Conservation (phyloP, 805 yeast species). For the Candida oleophila region DNA sequence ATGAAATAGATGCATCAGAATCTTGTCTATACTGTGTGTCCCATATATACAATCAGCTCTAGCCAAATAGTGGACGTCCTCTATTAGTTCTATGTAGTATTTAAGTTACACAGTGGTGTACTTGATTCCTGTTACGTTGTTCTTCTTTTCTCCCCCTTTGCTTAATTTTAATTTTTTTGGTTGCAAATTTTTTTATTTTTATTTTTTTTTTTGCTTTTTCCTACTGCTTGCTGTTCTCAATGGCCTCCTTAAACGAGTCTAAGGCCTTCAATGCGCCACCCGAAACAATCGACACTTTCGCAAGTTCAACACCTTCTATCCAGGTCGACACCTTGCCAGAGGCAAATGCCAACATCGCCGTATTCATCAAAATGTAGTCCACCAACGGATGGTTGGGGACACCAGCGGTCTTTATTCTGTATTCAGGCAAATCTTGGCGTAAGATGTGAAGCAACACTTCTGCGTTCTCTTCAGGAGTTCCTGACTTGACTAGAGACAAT, state of each 20-base stretch:
- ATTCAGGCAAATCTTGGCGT: conserved; percentile 45
- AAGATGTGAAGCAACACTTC: conserved; percentile 44
- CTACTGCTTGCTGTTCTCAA: conserved; percentile 1
- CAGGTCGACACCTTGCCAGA: conserved; percentile 67
- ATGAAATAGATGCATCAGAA: too few species aligned
- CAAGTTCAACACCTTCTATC: conserved; percentile 75
- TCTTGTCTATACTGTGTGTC: too few species aligned
- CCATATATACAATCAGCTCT: too few species aligned
- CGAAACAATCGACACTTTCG: conserved; percentile 61
- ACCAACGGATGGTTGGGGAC: conserved; percentile 55
- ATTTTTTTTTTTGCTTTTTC: background rate
- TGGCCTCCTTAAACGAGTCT: conserved; percentile 41
- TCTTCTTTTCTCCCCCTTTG: background rate
- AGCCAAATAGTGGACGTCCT: too few species aligned
- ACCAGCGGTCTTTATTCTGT: conserved; percentile 37
- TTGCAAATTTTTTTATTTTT: background rate
- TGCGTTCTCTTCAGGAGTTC: conserved; percentile 89
- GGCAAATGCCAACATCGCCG: conserved; percentile 83
- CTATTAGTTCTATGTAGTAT: too few species aligned
- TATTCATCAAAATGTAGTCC: conserved; percentile 88
- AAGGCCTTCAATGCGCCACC: conserved; percentile 70
- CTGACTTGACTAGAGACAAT: conserved; percentile 67
- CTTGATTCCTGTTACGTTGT: background rate
- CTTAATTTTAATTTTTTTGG: background rate
- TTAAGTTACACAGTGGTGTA: too few species aligned